Base-by-base conservation (phyloP, 1,139 yeast species). In the Sugiyamaella xylanicola region DNA sequence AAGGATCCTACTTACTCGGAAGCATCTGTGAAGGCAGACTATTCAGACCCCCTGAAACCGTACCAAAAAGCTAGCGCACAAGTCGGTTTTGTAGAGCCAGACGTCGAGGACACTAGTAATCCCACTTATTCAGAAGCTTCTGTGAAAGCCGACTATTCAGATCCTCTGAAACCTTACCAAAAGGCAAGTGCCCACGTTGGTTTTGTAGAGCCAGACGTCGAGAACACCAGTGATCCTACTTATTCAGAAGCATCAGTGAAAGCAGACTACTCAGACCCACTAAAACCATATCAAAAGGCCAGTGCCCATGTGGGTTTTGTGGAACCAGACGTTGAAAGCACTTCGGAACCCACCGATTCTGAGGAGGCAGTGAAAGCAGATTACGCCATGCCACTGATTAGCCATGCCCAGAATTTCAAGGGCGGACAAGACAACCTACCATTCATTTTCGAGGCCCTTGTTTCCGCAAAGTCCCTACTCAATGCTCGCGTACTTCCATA, bases 401-500 rank as follows among this genome's bases (percentile, higher is more conserved):
- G 9, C 27, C 49, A 9, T 25, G 37, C 19, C 44, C 16, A 32
- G 17, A 32, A 21, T 11, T 35, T 21, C n/a, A n/a, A n/a, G n/a
- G n/a, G 17, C 16, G 22, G 20, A 21, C 13, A 19, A 25, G 32
- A 5, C 39, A 20, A 42, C 22, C 22, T 51, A 4, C 55, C 55
- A 1, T 20, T 8, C 15, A 27, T 56, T 8, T 22, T 48, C 21
- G 17, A 43, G 16, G 49, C 54, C 3, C 51, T 56, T n/a, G 51
- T 52, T 19, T 15, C 46, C 0, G 48, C 60, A 4, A 58, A 52
- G 5, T 35, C 55, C 1, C 27, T 57, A 5, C 72, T 86, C 39
- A 76, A 77, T 52, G 79, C 82, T 0, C 63, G 68, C n/a, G 75
- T 74, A 36, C 61, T 82, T 56, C 71, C 79, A 0, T 82, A 83